Evolutionary conservation across 2,329 filamentous ascomycete genomes (phyloP).

Genomic region (Epichloe scottii): DNA sequence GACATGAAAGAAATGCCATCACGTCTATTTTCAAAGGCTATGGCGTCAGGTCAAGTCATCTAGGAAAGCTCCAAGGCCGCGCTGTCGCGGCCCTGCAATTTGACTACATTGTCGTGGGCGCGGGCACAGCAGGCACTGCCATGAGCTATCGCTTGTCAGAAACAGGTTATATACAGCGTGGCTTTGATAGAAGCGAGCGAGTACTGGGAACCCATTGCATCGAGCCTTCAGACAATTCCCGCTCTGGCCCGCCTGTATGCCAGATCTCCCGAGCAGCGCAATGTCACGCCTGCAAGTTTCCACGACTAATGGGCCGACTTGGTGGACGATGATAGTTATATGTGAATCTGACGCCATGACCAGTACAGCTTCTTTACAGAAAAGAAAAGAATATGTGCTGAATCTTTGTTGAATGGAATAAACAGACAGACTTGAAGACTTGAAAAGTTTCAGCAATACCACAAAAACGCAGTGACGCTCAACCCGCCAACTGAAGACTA

Average conservation of each 20-base stretch:
- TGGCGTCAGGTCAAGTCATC: not conserved
- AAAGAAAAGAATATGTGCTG: not conserved
- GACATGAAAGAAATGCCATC: not conserved
- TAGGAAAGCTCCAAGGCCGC: not conserved
- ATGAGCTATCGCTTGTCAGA: not conserved
- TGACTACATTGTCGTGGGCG: slow-evolving; percentile 53
- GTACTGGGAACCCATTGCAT: not conserved
- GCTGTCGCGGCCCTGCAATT: not conserved
- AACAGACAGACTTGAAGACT: not conserved
- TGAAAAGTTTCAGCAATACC: not conserved
- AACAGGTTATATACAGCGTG: not conserved
- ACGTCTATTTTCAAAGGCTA: not conserved
- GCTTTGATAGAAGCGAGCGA: not conserved
- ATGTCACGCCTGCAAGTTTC: not conserved
- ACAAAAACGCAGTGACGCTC: not conserved
- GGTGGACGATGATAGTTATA: not conserved
- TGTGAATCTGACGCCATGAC: not conserved
- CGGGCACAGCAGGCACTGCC: slow-evolving; percentile 45
- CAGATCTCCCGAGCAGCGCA: not conserved
- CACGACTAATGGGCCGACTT: not conserved
- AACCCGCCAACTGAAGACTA: not conserved
- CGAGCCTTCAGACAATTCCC: not conserved
- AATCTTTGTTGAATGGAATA: too few relatives aligned
- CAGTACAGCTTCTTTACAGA: not conserved
- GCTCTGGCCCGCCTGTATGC: not conserved